These are phyloP conservation scores for Entamoeba nuttalli DNA, from an alignment of 208 protist species.

Conservation along the genomic window DNA sequence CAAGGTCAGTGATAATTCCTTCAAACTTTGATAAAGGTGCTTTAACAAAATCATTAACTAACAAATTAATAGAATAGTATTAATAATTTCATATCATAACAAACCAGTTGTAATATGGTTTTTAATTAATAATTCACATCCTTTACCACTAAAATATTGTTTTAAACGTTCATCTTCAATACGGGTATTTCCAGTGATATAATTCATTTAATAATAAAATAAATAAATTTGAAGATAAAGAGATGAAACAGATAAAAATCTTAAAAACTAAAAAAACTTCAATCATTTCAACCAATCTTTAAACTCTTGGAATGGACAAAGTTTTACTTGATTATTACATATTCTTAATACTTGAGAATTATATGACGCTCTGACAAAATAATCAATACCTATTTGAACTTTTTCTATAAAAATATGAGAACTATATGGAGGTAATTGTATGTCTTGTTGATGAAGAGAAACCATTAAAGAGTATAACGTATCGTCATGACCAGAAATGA, in stretches of 20 bases:
- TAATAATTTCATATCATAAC: too few species aligned
- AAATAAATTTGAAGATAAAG: neutral
- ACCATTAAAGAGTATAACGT: neutral
- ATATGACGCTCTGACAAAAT: neutral
- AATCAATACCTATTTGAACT: neutral
- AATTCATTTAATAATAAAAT: neutral
- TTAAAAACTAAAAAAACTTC: neutral
- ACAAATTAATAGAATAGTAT: too few species aligned
- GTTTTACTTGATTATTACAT: neutral
- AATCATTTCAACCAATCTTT: neutral
- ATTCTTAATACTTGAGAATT: neutral
- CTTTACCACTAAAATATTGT: too few species aligned
- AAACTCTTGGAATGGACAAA: neutral
- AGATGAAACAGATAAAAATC: neutral
- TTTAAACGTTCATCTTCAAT: too few species aligned
- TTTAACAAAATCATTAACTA: too few species aligned
- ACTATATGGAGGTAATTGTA: neutral
- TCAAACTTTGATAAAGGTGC: too few species aligned
- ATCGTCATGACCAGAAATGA: neutral
- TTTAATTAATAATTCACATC: too few species aligned
- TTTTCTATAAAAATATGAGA: neutral
- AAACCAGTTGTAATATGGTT: too few species aligned
- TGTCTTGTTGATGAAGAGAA: neutral
- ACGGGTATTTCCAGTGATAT: too few species aligned
- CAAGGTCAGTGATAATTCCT: too few species aligned